Percentiles rank a stretch among this genome's conserved stretches.
Evolutionary conservation across 352 stramenopile genomes (phyloP).

Genomic region (Globisporangium orthogonon): DNA sequence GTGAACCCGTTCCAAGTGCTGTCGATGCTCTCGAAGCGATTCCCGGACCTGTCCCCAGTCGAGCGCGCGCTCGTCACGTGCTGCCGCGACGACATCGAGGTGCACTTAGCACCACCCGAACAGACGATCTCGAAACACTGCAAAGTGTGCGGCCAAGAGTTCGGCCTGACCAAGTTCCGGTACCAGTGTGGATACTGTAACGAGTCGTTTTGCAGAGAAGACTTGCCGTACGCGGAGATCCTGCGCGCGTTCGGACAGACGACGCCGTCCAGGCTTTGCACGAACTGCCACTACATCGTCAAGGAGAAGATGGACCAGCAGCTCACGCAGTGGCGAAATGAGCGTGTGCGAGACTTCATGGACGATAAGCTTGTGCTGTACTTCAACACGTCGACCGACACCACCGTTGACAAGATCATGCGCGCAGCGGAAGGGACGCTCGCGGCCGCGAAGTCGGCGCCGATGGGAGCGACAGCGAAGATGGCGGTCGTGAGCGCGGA

Average conservation of each 20-base stretch:
- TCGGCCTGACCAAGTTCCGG: conserved; percentile 79
- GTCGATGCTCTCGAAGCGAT: conserved; percentile 71
- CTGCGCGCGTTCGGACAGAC: conserved; percentile 67
- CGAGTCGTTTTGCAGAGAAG: conserved; percentile 71
- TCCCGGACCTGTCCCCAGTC: conserved; percentile 65
- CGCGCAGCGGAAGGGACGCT: conserved; percentile 74
- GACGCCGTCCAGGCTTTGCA: conserved; percentile 53
- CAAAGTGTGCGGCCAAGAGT: conserved; percentile 62
- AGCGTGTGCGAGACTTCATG: conserved; percentile 77
- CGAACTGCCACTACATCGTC: conserved; percentile 64
- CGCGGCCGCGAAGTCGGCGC: conserved; percentile 65
- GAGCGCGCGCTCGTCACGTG: conserved; percentile 70
- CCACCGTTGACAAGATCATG: conserved; percentile 81
- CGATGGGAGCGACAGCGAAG: conserved; percentile 75
- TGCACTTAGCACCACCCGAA: conserved; percentile 56
- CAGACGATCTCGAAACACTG: conserved; percentile 51
- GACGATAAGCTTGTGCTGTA: conserved; percentile 59
- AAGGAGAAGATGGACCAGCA: conserved; percentile 74
- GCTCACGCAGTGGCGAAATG: conserved; percentile 68
- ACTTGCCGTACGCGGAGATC: conserved; percentile 49
- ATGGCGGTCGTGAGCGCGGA: conserved; percentile 82
- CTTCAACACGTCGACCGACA: conserved; percentile 75
- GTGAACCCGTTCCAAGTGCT: conserved; percentile 31
- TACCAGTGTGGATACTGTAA: conserved; percentile 82
- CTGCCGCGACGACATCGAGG: conserved; percentile 41